Percentiles rank a stretch among this genome's conserved stretches.
Conservation (phyloP, 2,329 filamentous ascomycete species). For the Monilinia fructicola region DNA sequence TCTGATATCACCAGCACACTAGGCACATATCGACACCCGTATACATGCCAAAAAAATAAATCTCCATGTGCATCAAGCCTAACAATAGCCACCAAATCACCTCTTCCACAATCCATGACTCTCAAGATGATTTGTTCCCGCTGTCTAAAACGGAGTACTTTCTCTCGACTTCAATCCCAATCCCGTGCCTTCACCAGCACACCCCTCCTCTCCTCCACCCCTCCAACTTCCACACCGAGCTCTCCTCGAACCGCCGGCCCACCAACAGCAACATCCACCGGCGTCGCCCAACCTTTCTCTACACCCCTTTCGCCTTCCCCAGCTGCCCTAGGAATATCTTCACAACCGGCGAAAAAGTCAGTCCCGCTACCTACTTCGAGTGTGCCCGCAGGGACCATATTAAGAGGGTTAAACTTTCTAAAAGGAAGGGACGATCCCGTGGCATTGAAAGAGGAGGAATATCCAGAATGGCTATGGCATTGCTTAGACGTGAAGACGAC, state of each 20-base stretch:
- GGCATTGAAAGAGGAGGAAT: slow-evolving; percentile 71
- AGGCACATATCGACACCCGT: slow-evolving; percentile 28
- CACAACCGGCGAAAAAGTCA: slow-evolving; percentile 20
- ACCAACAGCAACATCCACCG: slow-evolving; percentile 36
- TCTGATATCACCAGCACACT: slow-evolving; percentile 34
- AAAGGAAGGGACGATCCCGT: slow-evolving; percentile 73
- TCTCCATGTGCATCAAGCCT: slow-evolving; percentile 34
- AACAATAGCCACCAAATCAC: slow-evolving; percentile 26
- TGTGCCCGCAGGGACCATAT: slow-evolving; percentile 61
- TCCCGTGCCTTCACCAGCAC: slow-evolving; percentile 27
- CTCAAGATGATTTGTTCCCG: slow-evolving; percentile 42
- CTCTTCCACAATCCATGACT: slow-evolving; percentile 14
- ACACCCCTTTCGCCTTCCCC: slow-evolving; percentile 39
- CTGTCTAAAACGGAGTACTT: slow-evolving; percentile 51
- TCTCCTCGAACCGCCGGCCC: slow-evolving; percentile 26
- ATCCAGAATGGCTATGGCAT: slow-evolving; percentile 78
- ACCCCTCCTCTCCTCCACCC: slow-evolving; percentile 30
- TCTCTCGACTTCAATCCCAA: slow-evolving; percentile 22
- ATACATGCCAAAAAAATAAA: slow-evolving; percentile 32
- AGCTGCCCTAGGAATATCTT: slow-evolving; percentile 20
- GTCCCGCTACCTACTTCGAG: slow-evolving; percentile 27
- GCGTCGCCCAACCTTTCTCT: slow-evolving; percentile 39
- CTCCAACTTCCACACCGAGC: slow-evolving; percentile 30
- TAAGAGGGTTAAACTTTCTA: slow-evolving; percentile 74
- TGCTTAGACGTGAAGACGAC: slow-evolving; percentile 63